Evolutionary conservation across 495 filamentous ascomycete genomes (phyloP).

Genomic region (Penicillium nucicola): DNA sequence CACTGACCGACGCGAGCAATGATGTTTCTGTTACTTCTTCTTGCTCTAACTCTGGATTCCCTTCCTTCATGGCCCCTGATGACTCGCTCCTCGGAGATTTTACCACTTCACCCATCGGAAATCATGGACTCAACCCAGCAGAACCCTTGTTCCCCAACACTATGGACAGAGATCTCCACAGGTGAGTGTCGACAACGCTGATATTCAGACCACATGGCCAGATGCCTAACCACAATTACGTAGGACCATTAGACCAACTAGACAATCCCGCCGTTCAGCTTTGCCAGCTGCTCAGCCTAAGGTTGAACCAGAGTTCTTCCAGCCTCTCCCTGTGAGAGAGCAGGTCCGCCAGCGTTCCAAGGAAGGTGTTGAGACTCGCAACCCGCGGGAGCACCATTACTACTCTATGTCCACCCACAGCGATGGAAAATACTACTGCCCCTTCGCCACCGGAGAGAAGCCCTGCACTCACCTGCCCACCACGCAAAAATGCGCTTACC

Average conservation of each 20-base stretch:
- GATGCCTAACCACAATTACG: constrained; percentile 13
- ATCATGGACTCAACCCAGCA: constrained; percentile 38
- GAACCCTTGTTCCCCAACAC: constrained; percentile 43
- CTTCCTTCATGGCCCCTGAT: constrained; percentile 38
- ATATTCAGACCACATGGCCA: not conserved
- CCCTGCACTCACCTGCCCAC: constrained; percentile 81
- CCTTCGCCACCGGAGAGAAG: constrained; percentile 65
- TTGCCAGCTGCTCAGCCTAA: constrained; percentile 36
- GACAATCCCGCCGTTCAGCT: constrained; percentile 35
- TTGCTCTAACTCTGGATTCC: constrained; percentile 41
- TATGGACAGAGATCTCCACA: constrained; percentile 45
- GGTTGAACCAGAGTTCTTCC: constrained; percentile 38
- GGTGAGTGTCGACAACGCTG: constrained; percentile 27
- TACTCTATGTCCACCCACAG: constrained; percentile 67
- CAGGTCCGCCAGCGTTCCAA: constrained; percentile 43
- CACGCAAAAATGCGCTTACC: constrained; percentile 95
- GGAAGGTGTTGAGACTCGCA: constrained; percentile 49
- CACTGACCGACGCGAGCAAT: constrained; percentile 46
- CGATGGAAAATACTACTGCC: constrained; percentile 89
- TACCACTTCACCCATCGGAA: constrained; percentile 33
- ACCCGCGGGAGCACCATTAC: constrained; percentile 72
- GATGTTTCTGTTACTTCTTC: constrained; percentile 45
- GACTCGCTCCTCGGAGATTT: constrained; percentile 40
- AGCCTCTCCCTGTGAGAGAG: constrained; percentile 36
- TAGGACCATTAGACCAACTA: constrained; percentile 41